Evolutionary conservation across 192 early-diverging fungal genomes (phyloP), one percentile per base, ranked within the genome.

Genomic region (Haplosporangium gracile): DNA sequence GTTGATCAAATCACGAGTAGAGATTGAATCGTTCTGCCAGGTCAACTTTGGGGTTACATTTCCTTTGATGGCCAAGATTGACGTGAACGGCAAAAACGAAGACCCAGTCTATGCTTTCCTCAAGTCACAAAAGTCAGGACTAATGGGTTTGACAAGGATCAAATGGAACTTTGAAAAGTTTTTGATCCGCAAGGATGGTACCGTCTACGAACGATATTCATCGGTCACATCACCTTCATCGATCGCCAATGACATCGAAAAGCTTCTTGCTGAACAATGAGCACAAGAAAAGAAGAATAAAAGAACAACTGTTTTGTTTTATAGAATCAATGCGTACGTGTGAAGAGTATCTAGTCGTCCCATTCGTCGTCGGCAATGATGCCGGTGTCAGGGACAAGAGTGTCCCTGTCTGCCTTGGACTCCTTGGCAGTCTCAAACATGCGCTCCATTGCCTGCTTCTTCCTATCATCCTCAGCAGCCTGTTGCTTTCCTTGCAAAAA

Each of bases 151-250:
- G 74, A 78, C 88, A 55, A 85, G 92, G 20, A 88, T 97, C 89
- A 96, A 95, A 90, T 96, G 95, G 94, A 97, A 97, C 82, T 96
- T 97, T 91, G 94, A 95, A 85, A 97, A 97, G 90, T 97, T 97
- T 82, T 82, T 97, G 77, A 81, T 97, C 49, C 88, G 91, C 78
- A 89, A 88, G 47, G 77, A 94, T 15, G 96, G 96, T 40, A 89
- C 68, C 10, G 80, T 81, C 10, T 86, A 91, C 63, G 75, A 92
- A 70, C 92, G 95, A 53, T 96, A 92, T 82, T 79, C 91, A n/a
- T 93, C 95, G 9, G 91, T 88, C 40, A 89, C 92, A 0, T 83
- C 89, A 22, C 96, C 96, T 18, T 82, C 89, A 45, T 79, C 77
- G 9, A 92, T 97, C n/a, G 93, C 85, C 20, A 34, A 40, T 0